Conservation (phyloP, 23 red algal genomes). For the Pyropia haitanensis region DNA sequence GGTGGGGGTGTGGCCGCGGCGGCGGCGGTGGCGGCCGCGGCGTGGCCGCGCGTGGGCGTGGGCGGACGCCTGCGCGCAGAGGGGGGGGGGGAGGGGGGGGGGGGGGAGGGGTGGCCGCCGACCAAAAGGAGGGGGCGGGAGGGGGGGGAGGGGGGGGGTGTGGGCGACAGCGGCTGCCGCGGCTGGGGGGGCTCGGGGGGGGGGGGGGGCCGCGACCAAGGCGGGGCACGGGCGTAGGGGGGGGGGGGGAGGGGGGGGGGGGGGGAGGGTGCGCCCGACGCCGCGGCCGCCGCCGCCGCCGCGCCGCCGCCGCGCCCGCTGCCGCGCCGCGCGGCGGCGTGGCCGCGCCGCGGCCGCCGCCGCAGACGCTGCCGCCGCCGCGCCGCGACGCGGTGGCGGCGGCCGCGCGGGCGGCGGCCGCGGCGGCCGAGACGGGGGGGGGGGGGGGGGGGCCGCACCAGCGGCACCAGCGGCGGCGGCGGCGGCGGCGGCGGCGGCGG, state of each 20-base stretch:
- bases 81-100: constrained; percentile 9
- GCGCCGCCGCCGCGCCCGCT: no score
- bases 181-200: neutral
- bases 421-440: no score
- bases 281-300: no score
- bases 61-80: neutral
- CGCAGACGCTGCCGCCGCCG: no score
- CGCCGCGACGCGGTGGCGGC: no score
- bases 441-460: no score
- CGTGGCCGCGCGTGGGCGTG: constrained; percentile 2
- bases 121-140: constrained; percentile 5
- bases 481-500: neutral
- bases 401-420: no score
- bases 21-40: neutral
- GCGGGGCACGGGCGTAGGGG: neutral
- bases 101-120: constrained; percentile 2
- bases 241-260: neutral
- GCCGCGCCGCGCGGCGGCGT: no score
- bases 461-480: no score
- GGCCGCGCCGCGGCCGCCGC: no score
- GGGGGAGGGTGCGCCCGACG: no score
- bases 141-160: constrained; percentile 3
- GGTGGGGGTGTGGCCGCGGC: no score
- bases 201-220: neutral
- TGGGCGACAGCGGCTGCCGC: neutral